A percentile compares a stretch with the other conserved stretches of the same genome.
Conservation (phyloP, 73 alveolate genomes). For the Tetrahymena elliotti region DNA sequence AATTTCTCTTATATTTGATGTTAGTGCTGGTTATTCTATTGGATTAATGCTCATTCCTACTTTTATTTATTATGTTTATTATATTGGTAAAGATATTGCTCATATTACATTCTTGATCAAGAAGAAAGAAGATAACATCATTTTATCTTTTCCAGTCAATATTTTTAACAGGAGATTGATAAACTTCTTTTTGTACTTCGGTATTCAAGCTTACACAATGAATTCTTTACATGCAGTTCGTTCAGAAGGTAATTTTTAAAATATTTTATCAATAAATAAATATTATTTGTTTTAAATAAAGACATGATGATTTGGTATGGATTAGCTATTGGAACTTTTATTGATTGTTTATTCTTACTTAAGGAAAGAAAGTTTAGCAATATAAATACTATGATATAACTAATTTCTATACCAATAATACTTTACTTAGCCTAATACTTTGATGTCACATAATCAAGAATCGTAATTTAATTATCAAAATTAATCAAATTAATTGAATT, state of each 20-base stretch:
- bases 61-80: not conserved
- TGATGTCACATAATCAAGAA: not conserved
- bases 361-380: not conserved
- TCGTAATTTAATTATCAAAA: not conserved
- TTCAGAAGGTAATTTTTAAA: not conserved
- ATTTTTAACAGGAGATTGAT: not conserved
- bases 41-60: not conserved
- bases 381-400: not conserved
- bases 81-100: not conserved
- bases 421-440: not conserved
- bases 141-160: not conserved
- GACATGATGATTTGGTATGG: not conserved
- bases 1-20: not conserved
- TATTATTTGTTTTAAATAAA: not conserved
- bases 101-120: not conserved
- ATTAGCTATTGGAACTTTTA: not conserved
- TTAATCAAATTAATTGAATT: not conserved
- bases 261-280: not conserved
- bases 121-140: not conserved
- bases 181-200: not conserved
- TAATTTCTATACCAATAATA: not conserved
- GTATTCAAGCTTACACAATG: not conserved
- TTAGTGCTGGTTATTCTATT: not conserved
- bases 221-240: not conserved
- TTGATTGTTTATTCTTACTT: not conserved